A percentile compares a stretch with the other conserved stretches of the same genome.
These are phyloP conservation scores for Tulasnella sp. DNA, from an alignment of 768 basidiomycete genomes.

Conservation along the genomic window DNA sequence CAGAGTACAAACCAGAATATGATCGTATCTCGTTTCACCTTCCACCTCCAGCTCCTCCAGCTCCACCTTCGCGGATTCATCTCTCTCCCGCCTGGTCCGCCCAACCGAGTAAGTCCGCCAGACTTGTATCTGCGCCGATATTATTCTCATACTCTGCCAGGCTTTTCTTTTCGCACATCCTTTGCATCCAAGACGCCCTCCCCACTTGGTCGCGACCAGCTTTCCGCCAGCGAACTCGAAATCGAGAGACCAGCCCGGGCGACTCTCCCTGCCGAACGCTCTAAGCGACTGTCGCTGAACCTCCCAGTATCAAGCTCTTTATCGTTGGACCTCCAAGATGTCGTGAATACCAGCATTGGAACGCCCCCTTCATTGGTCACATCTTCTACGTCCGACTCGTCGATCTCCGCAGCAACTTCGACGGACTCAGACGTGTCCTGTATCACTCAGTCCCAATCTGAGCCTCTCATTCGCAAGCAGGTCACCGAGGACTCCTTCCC, in stretches of 20 bases:
- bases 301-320: conserved; percentile 5
- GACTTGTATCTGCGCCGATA: background rate
- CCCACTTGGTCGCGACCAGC: background rate
- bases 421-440: background rate
- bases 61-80: background rate
- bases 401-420: background rate
- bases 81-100: background rate
- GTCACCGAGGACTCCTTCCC: background rate
- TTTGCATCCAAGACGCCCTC: background rate
- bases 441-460: background rate
- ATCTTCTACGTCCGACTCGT: background rate
- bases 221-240: background rate
- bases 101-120: background rate
- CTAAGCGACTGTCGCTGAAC: conserved; percentile 15
- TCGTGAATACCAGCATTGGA: background rate
- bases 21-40: background rate
- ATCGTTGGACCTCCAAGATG: conserved; percentile 1
- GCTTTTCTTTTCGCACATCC: background rate
- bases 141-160: background rate
- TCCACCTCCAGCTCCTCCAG: background rate
- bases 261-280: background rate
- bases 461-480: background rate
- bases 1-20: background rate
- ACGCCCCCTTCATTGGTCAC: background rate
- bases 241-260: background rate